phyloP scores from a whole-genome alignment of 2,329 filamentous ascomycete genomes.

The Hypoxylon sp. region DNA sequence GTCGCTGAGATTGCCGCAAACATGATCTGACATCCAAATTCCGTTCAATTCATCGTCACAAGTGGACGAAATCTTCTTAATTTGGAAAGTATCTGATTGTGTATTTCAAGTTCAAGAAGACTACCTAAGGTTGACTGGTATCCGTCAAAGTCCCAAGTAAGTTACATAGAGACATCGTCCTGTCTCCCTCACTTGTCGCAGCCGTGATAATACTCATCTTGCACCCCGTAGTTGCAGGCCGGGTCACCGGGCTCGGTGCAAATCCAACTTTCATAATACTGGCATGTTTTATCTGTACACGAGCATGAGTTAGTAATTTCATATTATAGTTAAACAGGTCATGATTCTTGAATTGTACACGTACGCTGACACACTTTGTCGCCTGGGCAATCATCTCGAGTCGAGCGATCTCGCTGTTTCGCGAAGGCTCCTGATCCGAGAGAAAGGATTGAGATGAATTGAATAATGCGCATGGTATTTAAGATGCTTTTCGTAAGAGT shows the following conservation, averaged over 20 bases:
- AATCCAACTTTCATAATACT: not conserved
- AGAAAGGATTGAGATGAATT: not conserved
- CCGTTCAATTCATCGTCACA: not conserved
- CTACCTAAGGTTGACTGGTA: too few relatives aligned
- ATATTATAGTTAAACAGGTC: not conserved
- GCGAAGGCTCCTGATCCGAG: not conserved
- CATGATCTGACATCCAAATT: not conserved
- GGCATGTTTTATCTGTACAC: not conserved
- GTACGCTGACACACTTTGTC: not conserved
- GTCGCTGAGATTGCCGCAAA: not conserved
- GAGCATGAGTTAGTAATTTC: not conserved
- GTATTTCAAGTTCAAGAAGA: too few relatives aligned
- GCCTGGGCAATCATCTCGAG: not conserved
- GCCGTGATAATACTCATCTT: not conserved
- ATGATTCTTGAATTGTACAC: not conserved
- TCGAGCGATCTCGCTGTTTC: not conserved
- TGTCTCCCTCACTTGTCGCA: too few relatives aligned
- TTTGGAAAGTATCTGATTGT: not conserved
- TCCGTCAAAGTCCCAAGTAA: not conserved
- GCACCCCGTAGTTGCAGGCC: not conserved
- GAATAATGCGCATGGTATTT: not conserved
- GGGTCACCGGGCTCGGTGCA: not conserved
- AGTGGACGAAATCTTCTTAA: not conserved
- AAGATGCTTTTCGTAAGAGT: not conserved
- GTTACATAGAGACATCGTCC: not conserved